Percentiles rank a stretch among this genome's conserved stretches.
These are phyloP conservation scores for Heliamphora pulchella DNA, from an alignment of 179 eudicot species.

Conservation along the genomic window DNA sequence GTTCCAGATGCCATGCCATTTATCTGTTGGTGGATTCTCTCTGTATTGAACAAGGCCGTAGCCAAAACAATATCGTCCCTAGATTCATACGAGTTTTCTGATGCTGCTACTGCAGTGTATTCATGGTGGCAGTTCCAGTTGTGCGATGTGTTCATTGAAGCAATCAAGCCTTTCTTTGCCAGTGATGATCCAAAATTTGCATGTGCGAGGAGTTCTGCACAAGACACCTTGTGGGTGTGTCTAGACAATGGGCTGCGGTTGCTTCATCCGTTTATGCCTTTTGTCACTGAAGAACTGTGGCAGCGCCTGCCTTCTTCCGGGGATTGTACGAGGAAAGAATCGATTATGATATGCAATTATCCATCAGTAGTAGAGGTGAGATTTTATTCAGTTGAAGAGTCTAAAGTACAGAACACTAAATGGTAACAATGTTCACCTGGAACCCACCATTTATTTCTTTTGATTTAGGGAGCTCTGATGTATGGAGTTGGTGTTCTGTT, in stretches of 20 bases:
- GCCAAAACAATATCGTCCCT: conserved; percentile 58
- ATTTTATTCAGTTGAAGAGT: background rate
- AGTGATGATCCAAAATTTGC: conserved; percentile 35
- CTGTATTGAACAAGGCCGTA: conserved; percentile 73
- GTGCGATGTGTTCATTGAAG: conserved; percentile 87
- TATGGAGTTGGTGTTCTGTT: background rate
- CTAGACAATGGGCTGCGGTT: conserved; percentile 76
- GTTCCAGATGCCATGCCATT: conserved; percentile 55
- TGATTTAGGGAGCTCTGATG: background rate
- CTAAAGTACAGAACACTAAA: background rate
- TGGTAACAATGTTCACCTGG: background rate
- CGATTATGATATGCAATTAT: conserved; percentile 70
- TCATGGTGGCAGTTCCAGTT: conserved; percentile 94
- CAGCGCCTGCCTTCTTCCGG: conserved; percentile 76
- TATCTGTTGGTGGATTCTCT: conserved; percentile 90
- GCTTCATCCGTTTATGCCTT: conserved; percentile 95
- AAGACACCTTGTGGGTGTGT: conserved; percentile 75
- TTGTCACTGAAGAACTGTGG: conserved; percentile 91
- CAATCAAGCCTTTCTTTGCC: conserved; percentile 68
- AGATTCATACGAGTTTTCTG: conserved; percentile 69
- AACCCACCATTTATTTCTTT: background rate
- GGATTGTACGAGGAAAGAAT: conserved; percentile 50
- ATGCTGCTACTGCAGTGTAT: conserved; percentile 79
- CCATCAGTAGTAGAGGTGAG: conserved; percentile 63
- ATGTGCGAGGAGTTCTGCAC: conserved; percentile 58